Evolutionary conservation across 495 filamentous ascomycete genomes (phyloP), one percentile per base, ranked within the genome.

Genomic region (Tetracladium setigerum): DNA sequence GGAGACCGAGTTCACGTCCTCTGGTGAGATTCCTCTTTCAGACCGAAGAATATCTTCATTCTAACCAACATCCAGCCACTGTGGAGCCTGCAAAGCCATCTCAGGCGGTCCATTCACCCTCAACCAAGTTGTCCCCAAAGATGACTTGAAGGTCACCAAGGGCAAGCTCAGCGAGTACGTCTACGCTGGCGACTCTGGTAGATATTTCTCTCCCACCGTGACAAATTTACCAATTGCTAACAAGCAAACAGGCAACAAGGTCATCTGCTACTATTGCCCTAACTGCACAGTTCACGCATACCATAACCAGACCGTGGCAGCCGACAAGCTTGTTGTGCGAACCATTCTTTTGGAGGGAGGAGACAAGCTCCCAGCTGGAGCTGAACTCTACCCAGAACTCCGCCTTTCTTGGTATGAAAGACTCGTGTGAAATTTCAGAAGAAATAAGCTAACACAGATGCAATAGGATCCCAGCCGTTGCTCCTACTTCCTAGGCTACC

Each of bases 251-350:
- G 69, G 72, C 47, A 73, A 76, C 2, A 52, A 61, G 2, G 71
- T 76, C 27, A 43, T 73, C 59, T 77, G 73, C 62, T 75, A 69
- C 59, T 76, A 71, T 56, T 76, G 72, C 59, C 68, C 68, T 18
- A 75, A 69, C 46, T 75, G 72, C 46, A 49, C 41, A 5, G 27
- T 63, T 4, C 73, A 77, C 47, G 49, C 65, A 22, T 76, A 76
- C 58, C 74, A 76, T 59, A 70, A 75, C 55, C 72, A 75, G 49
- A 62, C 58, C 30, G 64, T 70, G 40, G 62, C 73, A 60, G 69
- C 68, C 38, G 70, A 74, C 53, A 69, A 64, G 37, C 63, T 74
- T 49, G 59, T 76, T 37, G 57, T 70, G 11, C 66, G 72, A 46
- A 78, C 72, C 13, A 62, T 54, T 5, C 52, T 75, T 17, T 54